phyloP scores from a whole-genome alignment of 2,329 filamentous ascomycete species.

The Tolypocladium endophyticum region DNA sequence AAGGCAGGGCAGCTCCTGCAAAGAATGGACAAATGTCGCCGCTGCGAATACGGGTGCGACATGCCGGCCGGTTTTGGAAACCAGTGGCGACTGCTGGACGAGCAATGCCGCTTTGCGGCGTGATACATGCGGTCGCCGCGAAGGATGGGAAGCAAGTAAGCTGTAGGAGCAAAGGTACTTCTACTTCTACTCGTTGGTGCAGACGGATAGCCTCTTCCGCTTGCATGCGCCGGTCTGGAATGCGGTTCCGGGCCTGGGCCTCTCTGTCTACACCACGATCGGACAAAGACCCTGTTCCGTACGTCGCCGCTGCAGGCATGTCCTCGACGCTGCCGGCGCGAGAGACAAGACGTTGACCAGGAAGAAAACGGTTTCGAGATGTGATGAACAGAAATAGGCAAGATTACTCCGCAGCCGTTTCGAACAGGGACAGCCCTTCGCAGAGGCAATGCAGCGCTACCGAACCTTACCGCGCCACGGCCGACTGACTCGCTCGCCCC shows the following conservation, averaged over 20 bases:
- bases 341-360: not conserved
- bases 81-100: too few species aligned
- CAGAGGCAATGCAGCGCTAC: not conserved
- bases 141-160: too few species aligned
- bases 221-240: not conserved
- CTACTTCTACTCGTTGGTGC: not conserved
- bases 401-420: not conserved
- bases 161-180: too few species aligned
- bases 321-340: not conserved
- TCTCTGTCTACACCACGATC: not conserved
- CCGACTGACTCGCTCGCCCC: not conserved
- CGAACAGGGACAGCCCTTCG: not conserved
- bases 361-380: not conserved
- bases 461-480: not conserved
- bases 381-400: not conserved
- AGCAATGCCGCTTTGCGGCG: too few species aligned
- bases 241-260: not conserved
- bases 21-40: too few species aligned
- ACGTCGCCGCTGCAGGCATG: not conserved
- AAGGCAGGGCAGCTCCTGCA: too few species aligned
- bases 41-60: too few species aligned
- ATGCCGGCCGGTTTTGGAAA: too few species aligned
- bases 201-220: not conserved
- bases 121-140: too few species aligned
- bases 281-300: not conserved